Evolutionary conservation across 257 asterid genomes (phyloP).

Genomic region (Echites panduratus): DNA sequence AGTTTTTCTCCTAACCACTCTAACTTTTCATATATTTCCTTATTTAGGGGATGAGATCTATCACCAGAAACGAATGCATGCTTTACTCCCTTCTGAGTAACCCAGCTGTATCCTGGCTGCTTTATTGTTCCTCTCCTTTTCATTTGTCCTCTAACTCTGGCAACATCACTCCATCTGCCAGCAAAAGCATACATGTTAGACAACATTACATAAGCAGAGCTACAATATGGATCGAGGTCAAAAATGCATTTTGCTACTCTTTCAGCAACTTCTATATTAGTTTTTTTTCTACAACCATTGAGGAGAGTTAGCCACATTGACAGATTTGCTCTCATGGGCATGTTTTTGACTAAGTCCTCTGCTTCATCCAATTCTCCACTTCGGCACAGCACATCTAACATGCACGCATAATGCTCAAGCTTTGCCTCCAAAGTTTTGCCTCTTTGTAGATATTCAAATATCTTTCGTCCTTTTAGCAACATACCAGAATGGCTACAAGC

Average conservation of each 20-base stretch:
- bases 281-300: slow-evolving; percentile 60
- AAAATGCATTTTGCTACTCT: slow-evolving; percentile 49
- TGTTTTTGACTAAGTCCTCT: slow-evolving; percentile 41
- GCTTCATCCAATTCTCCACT: slow-evolving; percentile 68
- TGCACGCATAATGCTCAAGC: slow-evolving; percentile 81
- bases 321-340: slow-evolving; percentile 57
- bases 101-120: slow-evolving; percentile 75
- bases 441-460: slow-evolving; percentile 36
- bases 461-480: slow-evolving; percentile 52
- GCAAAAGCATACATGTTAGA: slow-evolving; percentile 64
- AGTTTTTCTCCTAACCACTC: slow-evolving; percentile 35
- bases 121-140: slow-evolving; percentile 32
- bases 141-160: slow-evolving; percentile 58
- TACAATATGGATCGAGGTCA: slow-evolving; percentile 47
- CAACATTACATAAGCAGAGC: slow-evolving; percentile 54
- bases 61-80: slow-evolving; percentile 43
- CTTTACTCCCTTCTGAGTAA: slow-evolving; percentile 33
- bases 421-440: slow-evolving; percentile 25
- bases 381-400: slow-evolving; percentile 72
- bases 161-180: slow-evolving; percentile 69
- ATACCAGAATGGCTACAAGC: slow-evolving; percentile 92
- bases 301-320: slow-evolving; percentile 67
- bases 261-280: slow-evolving; percentile 53
- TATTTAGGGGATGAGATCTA: slow-evolving; percentile 31
- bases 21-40: slow-evolving; percentile 34